Evolutionary conservation across 2,329 filamentous ascomycete genomes (phyloP).

Genomic region (Colletotrichum scovillei): DNA sequence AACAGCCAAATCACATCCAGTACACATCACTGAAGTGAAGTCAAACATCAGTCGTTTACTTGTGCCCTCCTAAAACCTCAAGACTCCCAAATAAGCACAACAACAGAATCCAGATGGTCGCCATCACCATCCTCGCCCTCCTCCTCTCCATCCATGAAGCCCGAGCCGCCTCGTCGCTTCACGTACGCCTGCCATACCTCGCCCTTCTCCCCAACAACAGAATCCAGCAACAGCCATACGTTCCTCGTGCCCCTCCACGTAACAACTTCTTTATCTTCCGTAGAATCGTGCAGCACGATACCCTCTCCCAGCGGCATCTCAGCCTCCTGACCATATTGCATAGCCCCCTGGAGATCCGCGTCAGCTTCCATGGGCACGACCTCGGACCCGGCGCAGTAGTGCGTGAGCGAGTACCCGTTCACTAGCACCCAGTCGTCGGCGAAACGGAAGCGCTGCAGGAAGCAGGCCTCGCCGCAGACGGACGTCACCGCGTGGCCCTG

Average conservation of each 20-base stretch:
- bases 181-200: constrained; percentile 61
- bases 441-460: constrained; percentile 59
- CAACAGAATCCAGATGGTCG: constrained; percentile 50
- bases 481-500: constrained; percentile 55
- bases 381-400: constrained; percentile 53
- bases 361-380: constrained; percentile 26
- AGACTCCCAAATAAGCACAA: constrained; percentile 54
- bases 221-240: constrained; percentile 56
- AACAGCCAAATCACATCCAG: neutral
- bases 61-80: neutral
- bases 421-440: constrained; percentile 59
- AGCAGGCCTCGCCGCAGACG: constrained; percentile 57
- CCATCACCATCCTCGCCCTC: constrained; percentile 39
- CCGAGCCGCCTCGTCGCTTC: constrained; percentile 40
- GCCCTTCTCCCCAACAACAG: constrained; percentile 46
- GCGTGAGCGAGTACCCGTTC: constrained; percentile 57
- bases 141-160: constrained; percentile 31
- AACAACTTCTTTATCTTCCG: constrained; percentile 44
- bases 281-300: constrained; percentile 46
- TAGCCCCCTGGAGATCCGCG: constrained; percentile 15
- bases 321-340: constrained; percentile 27
- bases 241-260: constrained; percentile 49
- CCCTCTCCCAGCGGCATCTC: constrained; percentile 41
- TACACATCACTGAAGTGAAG: neutral
- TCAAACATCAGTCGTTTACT: neutral